Evolutionary conservation across 2,329 filamentous ascomycete species (phyloP).

Genomic region (Chaetomiaceae sp.): DNA sequence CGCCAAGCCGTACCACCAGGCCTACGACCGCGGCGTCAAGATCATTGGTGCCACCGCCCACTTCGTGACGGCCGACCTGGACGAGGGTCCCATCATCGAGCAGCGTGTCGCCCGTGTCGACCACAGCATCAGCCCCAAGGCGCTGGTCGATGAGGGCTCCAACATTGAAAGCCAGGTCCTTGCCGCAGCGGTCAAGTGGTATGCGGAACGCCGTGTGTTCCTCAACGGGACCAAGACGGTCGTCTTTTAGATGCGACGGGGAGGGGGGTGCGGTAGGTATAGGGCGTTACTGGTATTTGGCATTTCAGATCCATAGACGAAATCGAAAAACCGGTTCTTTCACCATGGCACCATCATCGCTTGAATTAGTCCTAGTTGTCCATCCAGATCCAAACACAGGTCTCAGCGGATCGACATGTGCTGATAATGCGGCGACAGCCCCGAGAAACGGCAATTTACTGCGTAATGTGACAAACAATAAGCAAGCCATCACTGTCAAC

Average conservation of each 20-base stretch:
- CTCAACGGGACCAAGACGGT: conserved; percentile 36
- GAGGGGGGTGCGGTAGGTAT: no score
- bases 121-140: conserved; percentile 70
- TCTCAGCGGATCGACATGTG: no score
- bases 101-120: conserved; percentile 74
- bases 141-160: conserved; percentile 72
- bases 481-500: no score
- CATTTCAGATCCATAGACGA: no score
- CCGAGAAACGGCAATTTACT: no score
- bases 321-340: no score
- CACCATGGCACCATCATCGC: no score
- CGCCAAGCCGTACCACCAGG: conserved; percentile 83
- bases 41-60: conserved; percentile 83
- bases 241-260: conserved; percentile 23
- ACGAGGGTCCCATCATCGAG: conserved; percentile 86
- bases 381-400: no score
- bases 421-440: no score
- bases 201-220: conserved; percentile 71
- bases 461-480: no score
- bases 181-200: conserved; percentile 78
- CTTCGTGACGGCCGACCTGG: conserved; percentile 78
- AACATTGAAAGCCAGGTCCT: conserved; percentile 82
- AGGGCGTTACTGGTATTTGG: no score
- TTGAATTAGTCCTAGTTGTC: no score
- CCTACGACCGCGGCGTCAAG: conserved; percentile 80